Evolutionary conservation across 225 moss, liverwort and hornwort genomes (phyloP).

Genomic region (Bryoerythrophyllum caledonicum): DNA sequence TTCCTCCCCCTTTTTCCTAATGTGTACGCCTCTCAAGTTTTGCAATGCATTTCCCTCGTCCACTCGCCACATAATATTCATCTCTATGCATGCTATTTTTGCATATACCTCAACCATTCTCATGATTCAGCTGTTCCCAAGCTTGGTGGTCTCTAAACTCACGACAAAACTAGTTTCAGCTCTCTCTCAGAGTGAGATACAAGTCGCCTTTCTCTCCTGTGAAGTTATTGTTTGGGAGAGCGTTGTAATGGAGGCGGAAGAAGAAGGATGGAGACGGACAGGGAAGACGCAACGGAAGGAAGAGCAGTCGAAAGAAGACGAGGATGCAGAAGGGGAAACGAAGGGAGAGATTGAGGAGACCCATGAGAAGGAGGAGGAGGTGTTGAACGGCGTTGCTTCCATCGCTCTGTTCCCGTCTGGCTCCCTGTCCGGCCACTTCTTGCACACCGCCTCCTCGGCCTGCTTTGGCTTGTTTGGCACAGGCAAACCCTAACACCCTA

Average conservation of each 20-base stretch:
- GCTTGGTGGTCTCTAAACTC: no score
- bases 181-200: no score
- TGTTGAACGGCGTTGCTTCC: constrained; percentile 51
- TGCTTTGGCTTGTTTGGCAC: constrained; percentile 65
- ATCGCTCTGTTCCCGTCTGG: constrained; percentile 64
- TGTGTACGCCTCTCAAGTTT: no score
- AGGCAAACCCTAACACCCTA: constrained; percentile 24
- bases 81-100: background rate
- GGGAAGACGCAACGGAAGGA: constrained; percentile 15
- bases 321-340: background rate
- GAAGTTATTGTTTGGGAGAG: background rate
- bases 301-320: background rate
- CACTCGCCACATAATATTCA: background rate
- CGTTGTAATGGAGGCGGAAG: constrained; percentile 26
- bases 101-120: no score
- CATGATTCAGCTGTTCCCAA: no score
- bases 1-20: background rate
- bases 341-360: background rate
- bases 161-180: no score
- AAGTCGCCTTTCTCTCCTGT: no score
- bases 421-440: constrained; percentile 56
- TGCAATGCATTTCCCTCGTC: background rate
- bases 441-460: constrained; percentile 50
- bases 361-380: constrained; percentile 9
- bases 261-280: constrained; percentile 38